Percentiles rank a stretch among this genome's conserved stretches.
Conservation (phyloP, 176 grass and related monocot genomes). For the Urochloa ruziziensis region DNA sequence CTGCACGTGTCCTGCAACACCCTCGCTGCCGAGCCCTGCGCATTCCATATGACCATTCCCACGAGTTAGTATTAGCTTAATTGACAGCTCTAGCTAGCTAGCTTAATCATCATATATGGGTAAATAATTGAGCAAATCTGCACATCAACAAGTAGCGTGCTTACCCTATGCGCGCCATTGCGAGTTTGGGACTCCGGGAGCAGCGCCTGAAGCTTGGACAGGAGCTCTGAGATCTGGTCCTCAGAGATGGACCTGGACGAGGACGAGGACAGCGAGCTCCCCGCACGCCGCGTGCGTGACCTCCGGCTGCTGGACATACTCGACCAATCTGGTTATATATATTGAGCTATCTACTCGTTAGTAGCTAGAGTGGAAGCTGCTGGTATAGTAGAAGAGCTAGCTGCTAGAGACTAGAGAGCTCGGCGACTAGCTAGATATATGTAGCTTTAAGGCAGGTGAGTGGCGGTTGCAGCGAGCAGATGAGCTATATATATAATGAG, state of each 20-base stretch:
- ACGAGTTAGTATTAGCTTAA: neutral
- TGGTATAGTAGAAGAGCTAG: neutral
- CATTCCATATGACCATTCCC: neutral
- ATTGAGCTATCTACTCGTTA: neutral
- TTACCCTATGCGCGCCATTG: constrained; percentile 56
- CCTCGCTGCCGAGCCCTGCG: constrained; percentile 55
- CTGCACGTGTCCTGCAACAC: constrained; percentile 83
- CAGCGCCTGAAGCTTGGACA: constrained; percentile 75
- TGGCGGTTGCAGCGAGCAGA: constrained; percentile 26
- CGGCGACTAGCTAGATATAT: neutral
- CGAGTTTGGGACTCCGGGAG: constrained; percentile 56
- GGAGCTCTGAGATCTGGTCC: constrained; percentile 73
- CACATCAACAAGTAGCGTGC: neutral
- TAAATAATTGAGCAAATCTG: neutral
- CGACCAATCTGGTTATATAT: neutral
- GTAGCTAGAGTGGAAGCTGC: neutral
- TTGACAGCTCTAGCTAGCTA: neutral
- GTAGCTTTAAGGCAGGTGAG: constrained; percentile 7
- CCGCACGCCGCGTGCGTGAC: constrained; percentile 50
- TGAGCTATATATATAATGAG: constrained; percentile 43
- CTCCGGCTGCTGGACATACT: constrained; percentile 77
- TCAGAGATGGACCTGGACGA: constrained; percentile 51
- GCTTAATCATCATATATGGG: no score
- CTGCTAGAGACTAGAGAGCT: neutral
- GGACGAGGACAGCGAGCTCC: constrained; percentile 37